Base-by-base conservation (phyloP, 2,329 filamentous ascomycete genomes). In the Parafenestella ontariensis region DNA sequence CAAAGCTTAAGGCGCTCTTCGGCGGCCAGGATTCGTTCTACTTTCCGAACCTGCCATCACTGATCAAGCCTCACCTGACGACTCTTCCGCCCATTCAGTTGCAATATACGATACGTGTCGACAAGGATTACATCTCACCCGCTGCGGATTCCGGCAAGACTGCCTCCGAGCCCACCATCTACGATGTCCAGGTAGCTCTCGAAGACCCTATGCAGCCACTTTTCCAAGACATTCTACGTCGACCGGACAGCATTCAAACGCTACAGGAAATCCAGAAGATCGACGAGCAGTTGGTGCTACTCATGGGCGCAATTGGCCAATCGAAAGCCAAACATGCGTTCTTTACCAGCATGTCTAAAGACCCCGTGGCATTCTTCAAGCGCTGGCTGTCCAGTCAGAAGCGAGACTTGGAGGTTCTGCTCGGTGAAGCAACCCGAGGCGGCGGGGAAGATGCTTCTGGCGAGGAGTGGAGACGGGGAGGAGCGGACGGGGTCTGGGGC, bases 351-450 rank as follows among this genome's bases (percentile, higher is more conserved):
- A 82, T 98, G 60, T 86, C 87, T 54, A 86, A 89, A 60, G 92
- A 97, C 65, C 95, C 95, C 0, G 89, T 90, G 15, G 86, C 84
- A 11, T 98, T 98, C 68, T 83, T 97, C 56, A 87, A 86, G 61
- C 87, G 90, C 69, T 99, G 95, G 95, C 82, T 96, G 47, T 92
- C 88, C 68, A 94, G 89, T 15, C 95, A 99, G 79, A 92, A 92
- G 78, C 84, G 93, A 44, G 94, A 98, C 73, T 81, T 97, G 31
- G 92, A 96, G 70, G 87, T 95, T 6, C 89, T 97, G 43, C 83
- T 95, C 58, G 94, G 92, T 53, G 93, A 97, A 76, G 87, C 88
- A 1, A 85, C 86, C 46, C 83, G 87, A 49, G 81, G 81, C 33
- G 77, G 76, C 13, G 78, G 77, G 28, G 80, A 81, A 52, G 78